phyloP scores from a whole-genome alignment of 2,329 filamentous ascomycete species.

The Epichloe gansuensis region DNA sequence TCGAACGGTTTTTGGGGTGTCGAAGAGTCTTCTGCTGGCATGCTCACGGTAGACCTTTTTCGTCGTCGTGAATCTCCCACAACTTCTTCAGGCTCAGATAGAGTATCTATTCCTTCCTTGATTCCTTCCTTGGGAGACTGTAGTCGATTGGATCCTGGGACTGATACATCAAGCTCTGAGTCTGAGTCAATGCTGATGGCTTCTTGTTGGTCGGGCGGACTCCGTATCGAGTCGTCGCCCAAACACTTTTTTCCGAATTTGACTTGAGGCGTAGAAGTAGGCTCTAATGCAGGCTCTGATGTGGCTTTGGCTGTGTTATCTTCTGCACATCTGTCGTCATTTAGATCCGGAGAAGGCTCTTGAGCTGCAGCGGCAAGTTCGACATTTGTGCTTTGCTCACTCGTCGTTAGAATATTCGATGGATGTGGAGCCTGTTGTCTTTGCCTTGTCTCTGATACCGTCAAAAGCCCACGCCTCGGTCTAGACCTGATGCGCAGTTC shows the following conservation, averaged over 20 bases:
- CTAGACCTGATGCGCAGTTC: slow-evolving; percentile 35
- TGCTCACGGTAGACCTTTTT: background rate
- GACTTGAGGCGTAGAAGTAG: background rate
- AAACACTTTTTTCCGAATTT: background rate
- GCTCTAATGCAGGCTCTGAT: background rate
- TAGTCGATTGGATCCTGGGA: background rate
- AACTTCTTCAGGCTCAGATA: background rate
- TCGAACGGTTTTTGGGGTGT: background rate
- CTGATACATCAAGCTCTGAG: background rate
- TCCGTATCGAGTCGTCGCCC: background rate
- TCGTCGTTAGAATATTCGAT: background rate
- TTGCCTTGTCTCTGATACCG: slow-evolving; percentile 27
- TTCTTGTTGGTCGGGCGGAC: background rate
- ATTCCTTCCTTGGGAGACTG: background rate
- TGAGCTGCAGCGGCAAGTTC: background rate
- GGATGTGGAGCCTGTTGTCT: background rate
- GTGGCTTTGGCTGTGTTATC: background rate
- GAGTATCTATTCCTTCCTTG: background rate
- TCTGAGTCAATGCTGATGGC: background rate
- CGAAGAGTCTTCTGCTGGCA: background rate
- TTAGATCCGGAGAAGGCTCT: background rate
- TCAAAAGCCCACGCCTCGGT: slow-evolving; percentile 35
- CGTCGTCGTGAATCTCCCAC: background rate
- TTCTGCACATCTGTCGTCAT: background rate
- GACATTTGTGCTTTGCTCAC: background rate